A percentile compares a stretch with the other conserved stretches of the same genome.
Conservation (phyloP, 192 early-diverging fungal species). For the Mortierella alpina region DNA sequence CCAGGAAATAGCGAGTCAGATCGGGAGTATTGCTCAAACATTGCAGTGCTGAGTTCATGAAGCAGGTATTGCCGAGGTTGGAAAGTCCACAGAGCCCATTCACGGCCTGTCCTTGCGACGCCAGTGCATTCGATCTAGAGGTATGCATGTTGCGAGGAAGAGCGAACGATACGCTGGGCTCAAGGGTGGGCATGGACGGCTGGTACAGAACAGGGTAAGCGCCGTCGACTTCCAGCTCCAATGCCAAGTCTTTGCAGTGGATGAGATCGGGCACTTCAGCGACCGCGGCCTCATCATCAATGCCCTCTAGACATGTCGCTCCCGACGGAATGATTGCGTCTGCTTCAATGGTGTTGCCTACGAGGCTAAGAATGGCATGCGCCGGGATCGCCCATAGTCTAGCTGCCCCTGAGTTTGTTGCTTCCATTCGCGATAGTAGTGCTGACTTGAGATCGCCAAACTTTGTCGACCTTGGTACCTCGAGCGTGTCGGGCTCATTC, state of each 20-base stretch:
- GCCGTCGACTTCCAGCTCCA: conserved; percentile 28
- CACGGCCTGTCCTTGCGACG: conserved; percentile 14
- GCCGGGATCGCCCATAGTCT: conserved; percentile 36
- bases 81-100: conserved; percentile 75
- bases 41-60: conserved; percentile 87
- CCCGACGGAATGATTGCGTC: background rate
- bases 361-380: background rate
- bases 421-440: conserved; percentile 14
- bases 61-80: conserved; percentile 91
- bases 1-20: conserved; percentile 73
- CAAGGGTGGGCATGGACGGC: background rate
- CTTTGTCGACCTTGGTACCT: conserved; percentile 30
- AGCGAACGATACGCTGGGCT: background rate
- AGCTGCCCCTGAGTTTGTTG: background rate
- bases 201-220: conserved; percentile 8
- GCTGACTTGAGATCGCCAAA: conserved; percentile 36
- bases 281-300: conserved; percentile 31
- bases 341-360: conserved; percentile 30
- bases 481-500: conserved; percentile 27
- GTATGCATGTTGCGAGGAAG: conserved; percentile 15
- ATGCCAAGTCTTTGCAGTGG: conserved; percentile 3
- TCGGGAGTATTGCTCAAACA: conserved; percentile 83
- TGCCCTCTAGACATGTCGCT: conserved; percentile 21
- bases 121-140: conserved; percentile 14
- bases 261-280: conserved; percentile 27